Evolutionary conservation across 306 rosid species (phyloP).

Genomic region (Malus fusca): DNA sequence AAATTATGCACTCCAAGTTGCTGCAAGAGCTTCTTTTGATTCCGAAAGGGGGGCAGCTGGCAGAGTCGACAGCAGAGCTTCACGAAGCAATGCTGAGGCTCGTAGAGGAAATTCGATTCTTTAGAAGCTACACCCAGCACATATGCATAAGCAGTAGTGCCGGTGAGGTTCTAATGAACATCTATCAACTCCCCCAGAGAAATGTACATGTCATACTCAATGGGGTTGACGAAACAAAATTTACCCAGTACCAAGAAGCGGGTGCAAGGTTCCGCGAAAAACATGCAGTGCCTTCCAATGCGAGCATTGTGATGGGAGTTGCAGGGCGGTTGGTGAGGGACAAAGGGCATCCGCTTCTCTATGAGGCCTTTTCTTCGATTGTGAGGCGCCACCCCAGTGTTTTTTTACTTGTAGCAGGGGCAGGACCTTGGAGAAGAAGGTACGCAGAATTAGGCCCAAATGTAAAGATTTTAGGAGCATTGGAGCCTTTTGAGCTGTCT

Average conservation of each 20-base stretch:
- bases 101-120: conserved; percentile 13
- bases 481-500: conserved; percentile 18
- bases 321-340: conserved; percentile 25
- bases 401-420: conserved; percentile 17
- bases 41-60: neutral
- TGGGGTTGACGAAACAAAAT: conserved; percentile 19
- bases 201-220: conserved; percentile 23
- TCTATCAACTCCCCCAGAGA: conserved; percentile 19
- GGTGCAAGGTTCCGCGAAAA: conserved; percentile 11
- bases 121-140: conserved; percentile 12
- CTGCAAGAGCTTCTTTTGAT: conserved; percentile 20
- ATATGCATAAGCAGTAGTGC: conserved; percentile 24
- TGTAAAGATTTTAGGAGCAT: conserved; percentile 22
- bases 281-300: conserved; percentile 10
- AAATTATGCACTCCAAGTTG: conserved; percentile 25
- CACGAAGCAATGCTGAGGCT: conserved; percentile 26
- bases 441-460: conserved; percentile 21
- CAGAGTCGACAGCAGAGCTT: conserved; percentile 9
- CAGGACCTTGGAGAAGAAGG: conserved; percentile 27
- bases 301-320: conserved; percentile 26
- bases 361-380: conserved; percentile 19
- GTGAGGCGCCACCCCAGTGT: neutral
- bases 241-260: conserved; percentile 2
- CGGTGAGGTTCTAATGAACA: conserved; percentile 18
- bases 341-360: conserved; percentile 26